Evolutionary conservation across 2,329 filamentous ascomycete genomes (phyloP).

Genomic region (Hymenotorrendiella dingleyae): DNA sequence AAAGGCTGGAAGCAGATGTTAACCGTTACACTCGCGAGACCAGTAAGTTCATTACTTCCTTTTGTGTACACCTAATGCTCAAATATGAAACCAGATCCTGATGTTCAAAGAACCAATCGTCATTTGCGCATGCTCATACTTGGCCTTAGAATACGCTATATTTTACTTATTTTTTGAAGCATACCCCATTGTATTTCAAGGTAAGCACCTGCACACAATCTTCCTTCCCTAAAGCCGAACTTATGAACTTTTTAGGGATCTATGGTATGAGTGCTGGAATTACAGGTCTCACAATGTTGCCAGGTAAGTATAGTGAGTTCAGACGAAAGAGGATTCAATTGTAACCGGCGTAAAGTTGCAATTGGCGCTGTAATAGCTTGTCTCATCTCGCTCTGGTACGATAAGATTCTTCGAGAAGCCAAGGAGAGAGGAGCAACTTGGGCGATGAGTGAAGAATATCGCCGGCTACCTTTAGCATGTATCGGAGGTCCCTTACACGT

Average conservation of each 20-base stretch:
- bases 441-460: conserved; percentile 44
- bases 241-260: not conserved
- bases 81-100: conserved; percentile 27
- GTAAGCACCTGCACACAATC: not conserved
- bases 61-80: too few species aligned
- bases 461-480: conserved; percentile 37
- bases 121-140: conserved; percentile 54
- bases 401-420: conserved; percentile 43
- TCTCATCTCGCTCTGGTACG: conserved; percentile 41
- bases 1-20: not conserved
- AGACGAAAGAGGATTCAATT: not conserved
- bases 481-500: not conserved
- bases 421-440: conserved; percentile 40
- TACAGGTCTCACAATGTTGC: not conserved
- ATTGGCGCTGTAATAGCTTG: conserved; percentile 46
- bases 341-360: conserved; percentile 10
- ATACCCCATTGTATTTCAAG: conserved; percentile 55
- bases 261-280: not conserved
- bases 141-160: conserved; percentile 52
- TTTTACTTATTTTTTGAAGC: conserved; percentile 58
- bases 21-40: not conserved
- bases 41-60: too few species aligned
- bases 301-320: not conserved
- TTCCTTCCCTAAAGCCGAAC: not conserved
- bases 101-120: conserved; percentile 54